These are phyloP conservation scores for Alternaria alternata DNA, from an alignment of 2,329 filamentous ascomycete genomes.

Conservation along the genomic window DNA sequence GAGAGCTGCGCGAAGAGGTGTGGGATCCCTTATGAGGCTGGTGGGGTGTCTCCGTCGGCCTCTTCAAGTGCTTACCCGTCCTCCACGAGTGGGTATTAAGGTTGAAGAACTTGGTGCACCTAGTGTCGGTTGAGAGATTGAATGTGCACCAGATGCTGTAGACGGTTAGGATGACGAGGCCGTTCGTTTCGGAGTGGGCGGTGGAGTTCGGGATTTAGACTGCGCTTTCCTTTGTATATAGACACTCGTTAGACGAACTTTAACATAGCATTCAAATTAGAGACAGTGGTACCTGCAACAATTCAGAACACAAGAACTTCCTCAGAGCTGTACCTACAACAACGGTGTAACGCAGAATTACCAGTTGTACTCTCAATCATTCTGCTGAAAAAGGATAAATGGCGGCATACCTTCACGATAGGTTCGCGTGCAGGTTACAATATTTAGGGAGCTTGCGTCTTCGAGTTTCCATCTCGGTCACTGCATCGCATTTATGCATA, in stretches of 20 bases:
- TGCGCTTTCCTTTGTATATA: constrained; percentile 5
- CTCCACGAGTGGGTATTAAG: constrained; percentile 1
- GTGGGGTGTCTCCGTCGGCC: background rate
- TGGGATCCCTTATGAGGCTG: constrained; percentile 22
- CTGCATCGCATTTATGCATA: background rate
- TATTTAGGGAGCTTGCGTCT: background rate
- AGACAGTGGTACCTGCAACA: background rate
- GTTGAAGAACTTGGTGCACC: background rate
- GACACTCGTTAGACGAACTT: background rate
- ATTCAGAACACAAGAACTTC: background rate
- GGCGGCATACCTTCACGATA: background rate
- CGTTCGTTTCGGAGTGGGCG: background rate
- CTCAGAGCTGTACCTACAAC: background rate
- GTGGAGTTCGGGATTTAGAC: background rate
- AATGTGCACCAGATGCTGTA: background rate
- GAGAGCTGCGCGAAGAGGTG: constrained; percentile 32
- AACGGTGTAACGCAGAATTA: background rate
- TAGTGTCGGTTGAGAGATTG: rapidly evolving
- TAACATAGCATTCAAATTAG: background rate
- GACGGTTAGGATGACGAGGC: background rate
- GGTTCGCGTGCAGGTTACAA: background rate
- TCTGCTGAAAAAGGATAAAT: background rate
- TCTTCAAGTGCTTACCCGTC: background rate
- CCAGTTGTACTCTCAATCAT: background rate
- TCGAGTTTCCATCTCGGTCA: background rate